Base-by-base conservation (phyloP, 1,284 basidiomycete genomes). In the Sanguinoderma infundibulare region DNA sequence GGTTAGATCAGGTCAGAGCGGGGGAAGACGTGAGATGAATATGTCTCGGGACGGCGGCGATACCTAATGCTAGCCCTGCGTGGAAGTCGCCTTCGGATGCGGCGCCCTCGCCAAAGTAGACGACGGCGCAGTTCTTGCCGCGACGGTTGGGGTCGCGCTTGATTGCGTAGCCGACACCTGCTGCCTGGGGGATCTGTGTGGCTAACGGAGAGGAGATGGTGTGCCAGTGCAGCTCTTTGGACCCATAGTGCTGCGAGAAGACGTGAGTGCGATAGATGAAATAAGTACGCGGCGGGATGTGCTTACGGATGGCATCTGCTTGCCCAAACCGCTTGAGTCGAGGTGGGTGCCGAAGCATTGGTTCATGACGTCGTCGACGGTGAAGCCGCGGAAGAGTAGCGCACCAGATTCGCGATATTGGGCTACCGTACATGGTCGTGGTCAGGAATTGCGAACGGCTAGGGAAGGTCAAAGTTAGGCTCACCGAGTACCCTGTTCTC, bases 141-240 rank as follows among this genome's bases (percentile, higher is more conserved):
- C 91, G 83, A 42, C 95, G 83, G 39, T 78, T 79, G 0, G 92
- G 91, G 62, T 90, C 90, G 4, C 94, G 86, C 72, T 92, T 92
- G 57, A 98, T 81, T 1, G 95, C 94, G 73, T 93, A 98, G 0
- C 86, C 96, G 5, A 97, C 94, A 5, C 96, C 96, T 0, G 96
- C 95, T 7, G 95, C 96, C 77, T 98, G 95, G 0, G 96, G 96
- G 65, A 98, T 95, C 77, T 98, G 96, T 0, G 96, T 98, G 1
- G 92, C 94, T n/a, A 98, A 82, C 0, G 96, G 93, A 10, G 93
- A 95, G 4, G 95, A 97, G 65, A 98, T 96, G 32, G 93, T 95
- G 75, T 96, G 94, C 74, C 97, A 97, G 73, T 97, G 95, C 65
- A 92, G 86, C 60, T 88, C 78, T 1, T 85, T 83, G 5, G 94